A percentile compares a stretch with the other conserved stretches of the same genome.
Evolutionary conservation across 495 filamentous ascomycete genomes (phyloP).

Genomic region (Penicillium riverlandense): DNA sequence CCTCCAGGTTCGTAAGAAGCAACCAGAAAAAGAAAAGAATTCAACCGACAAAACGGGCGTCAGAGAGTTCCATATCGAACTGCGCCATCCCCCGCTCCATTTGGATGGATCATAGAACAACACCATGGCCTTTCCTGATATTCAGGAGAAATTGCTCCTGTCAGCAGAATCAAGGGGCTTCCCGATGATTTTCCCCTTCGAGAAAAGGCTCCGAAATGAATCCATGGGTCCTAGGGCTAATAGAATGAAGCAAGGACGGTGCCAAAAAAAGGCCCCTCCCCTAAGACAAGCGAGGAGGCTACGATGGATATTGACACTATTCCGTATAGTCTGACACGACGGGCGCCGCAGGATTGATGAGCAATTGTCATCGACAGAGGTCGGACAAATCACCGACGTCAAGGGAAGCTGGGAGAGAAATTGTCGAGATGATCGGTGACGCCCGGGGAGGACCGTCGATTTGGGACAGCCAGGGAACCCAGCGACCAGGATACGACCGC

Average conservation of each 20-base stretch:
- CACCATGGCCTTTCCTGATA: slow-evolving; percentile 5
- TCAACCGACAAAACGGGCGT: not conserved
- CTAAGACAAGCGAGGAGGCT: slow-evolving; percentile 25
- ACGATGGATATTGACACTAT: not conserved
- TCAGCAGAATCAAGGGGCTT: slow-evolving; percentile 13
- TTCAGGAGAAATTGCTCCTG: slow-evolving; percentile 15
- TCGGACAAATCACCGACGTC: not conserved
- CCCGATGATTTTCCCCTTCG: slow-evolving; percentile 5
- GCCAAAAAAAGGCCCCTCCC: not conserved
- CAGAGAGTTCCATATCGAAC: slow-evolving; percentile 9
- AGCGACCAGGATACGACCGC: slow-evolving; percentile 28
- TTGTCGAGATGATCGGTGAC: slow-evolving; percentile 19
- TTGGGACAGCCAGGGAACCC: slow-evolving; percentile 27
- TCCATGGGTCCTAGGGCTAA: slow-evolving; percentile 8
- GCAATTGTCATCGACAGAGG: not conserved
- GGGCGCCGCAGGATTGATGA: not conserved
- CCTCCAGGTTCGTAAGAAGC: not conserved
- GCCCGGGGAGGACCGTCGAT: slow-evolving; percentile 22
- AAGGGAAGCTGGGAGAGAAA: not conserved
- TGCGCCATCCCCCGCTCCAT: not conserved
- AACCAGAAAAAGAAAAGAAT: not conserved
- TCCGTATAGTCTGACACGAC: too few species aligned
- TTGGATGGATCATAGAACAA: slow-evolving; percentile 6
- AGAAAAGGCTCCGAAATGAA: not conserved
- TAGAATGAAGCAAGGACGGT: slow-evolving; percentile 38